Evolutionary conservation across 2,329 filamentous ascomycete genomes (phyloP), one percentile per base, ranked within the genome.

Genomic region (Knoxdaviesia capensis): DNA sequence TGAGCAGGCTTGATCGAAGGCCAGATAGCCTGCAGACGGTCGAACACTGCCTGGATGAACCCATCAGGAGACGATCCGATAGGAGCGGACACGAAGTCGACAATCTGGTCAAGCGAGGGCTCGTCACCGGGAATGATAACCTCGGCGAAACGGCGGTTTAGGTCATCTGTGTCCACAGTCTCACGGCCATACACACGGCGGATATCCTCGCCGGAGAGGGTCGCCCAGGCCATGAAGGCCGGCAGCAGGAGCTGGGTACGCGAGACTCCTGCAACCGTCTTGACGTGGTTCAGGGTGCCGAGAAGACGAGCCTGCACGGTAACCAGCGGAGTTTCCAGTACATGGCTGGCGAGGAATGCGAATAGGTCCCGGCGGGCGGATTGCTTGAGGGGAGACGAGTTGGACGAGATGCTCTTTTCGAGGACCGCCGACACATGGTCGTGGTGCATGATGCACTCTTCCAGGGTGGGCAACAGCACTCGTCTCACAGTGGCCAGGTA

Each of bases 361-460:
- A 87, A 65, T 7, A 93, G 61, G 5, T 76, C 69, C 3, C 72
- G 61, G 46, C 84, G 69, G 5, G 73, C 59, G 6, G 75, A 62
- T 46, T 83, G 69, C 28, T 72, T 68, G 29, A 77, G 56, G 38
- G 68, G 68, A 31, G 60, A 62, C 48, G 58, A 64, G 11, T 64
- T 60, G 33, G 57, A 56, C 46, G 61, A 59, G 40, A 63, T 56
- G 7, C 53, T 50, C 5, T 53, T 50, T 38, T 60, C 60, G 5
- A 94, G 56, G 3, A 77, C 68, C 20, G 71, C 71, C 30, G 69
- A 62, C 38, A 94, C 66, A 46, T 90, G 77, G 31, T 69, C 71
- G 4, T 74, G 63, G 53, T 96, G 86, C 49, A 94, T 71, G 4
- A 88, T 68, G 52, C 80, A 92, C 57, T 94, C 90, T 57, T 94